Base-by-base conservation (phyloP, 306 rosid species). In the Mucuna pruriens region DNA sequence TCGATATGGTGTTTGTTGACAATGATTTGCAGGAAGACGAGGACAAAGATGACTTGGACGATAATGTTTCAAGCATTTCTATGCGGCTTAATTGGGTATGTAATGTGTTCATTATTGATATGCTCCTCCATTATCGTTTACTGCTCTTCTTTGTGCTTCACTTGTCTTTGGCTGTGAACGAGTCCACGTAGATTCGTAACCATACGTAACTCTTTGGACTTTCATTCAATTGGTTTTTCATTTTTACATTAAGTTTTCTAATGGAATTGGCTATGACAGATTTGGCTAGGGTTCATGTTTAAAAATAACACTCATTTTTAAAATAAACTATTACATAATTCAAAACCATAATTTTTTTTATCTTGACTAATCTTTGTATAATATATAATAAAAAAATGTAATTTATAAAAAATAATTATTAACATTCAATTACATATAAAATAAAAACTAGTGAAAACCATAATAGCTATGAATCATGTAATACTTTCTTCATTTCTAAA, bases 21-120 rank as follows among this genome's bases (percentile, higher is more conserved):
- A 33, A 81, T 29, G 70, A 61, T 58, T 63, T 66, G 77, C 74
- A 89, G 81, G 90, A 93, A 92, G 54, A 86, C 82, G 9, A 82
- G 58, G 68, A 88, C 90, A 33, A 91, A 91, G 72, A 66, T 87
- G 71, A 91, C 74, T 15, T 48, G 90, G 90, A 66, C 51, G 9
- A 57, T 93, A 31, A 76, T 93, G 34, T 82, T 91, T 69, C 92
- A 86, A 64, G 69, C 88, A 22, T 86, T 88, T 80, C 17, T 90
- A 5, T 88, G 89, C 60, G 97, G 92, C 10, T 79, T 93, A 71
- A 87, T 93, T 78, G 96, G 97, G 97, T 91, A 75, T 3, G 89
- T 33, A 38, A 19, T 23, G 23, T 13, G 3, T 48, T 48, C 10
- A 31, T 64, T 63, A 33, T 23, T 16, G 3, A 3, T 19, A 3